Conservation (phyloP, 2,329 filamentous ascomycete species). For the Fusarium xylarioides region DNA sequence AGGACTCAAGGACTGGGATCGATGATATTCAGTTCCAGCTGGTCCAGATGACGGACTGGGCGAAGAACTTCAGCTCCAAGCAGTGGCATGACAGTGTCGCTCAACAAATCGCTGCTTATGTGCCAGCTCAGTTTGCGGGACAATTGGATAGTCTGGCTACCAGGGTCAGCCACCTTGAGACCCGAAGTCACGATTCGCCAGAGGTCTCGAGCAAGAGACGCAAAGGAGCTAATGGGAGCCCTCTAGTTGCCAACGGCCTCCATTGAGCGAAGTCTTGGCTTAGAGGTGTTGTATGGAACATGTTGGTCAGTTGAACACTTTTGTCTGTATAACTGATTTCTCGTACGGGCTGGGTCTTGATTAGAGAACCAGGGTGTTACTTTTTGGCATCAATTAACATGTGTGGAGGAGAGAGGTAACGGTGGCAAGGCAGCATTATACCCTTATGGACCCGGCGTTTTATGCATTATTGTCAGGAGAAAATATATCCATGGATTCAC, state of each 20-base stretch:
- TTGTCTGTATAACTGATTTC: not conserved
- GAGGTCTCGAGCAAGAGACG: slow-evolving; percentile 36
- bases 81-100: slow-evolving; percentile 53
- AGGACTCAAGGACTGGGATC: slow-evolving; percentile 39
- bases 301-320: not conserved
- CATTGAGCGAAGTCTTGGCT: slow-evolving; percentile 1
- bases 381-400: slow-evolving; percentile 7
- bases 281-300: not conserved
- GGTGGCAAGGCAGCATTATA: slow-evolving; percentile 26
- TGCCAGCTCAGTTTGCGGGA: slow-evolving; percentile 32
- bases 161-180: slow-evolving; percentile 38
- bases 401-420: not conserved
- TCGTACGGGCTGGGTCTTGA: slow-evolving; percentile 1
- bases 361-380: not conserved
- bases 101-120: slow-evolving; percentile 46
- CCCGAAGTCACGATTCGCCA: not conserved
- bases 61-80: slow-evolving; percentile 58
- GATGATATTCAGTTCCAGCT: slow-evolving; percentile 50
- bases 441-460: slow-evolving; percentile 26
- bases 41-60: slow-evolving; percentile 56
- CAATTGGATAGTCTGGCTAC: slow-evolving; percentile 33
- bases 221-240: slow-evolving; percentile 33
- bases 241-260: slow-evolving; percentile 14
- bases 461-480: not conserved
- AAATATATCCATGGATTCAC: not conserved